These are phyloP conservation scores for Fraxinus excelsior DNA, from an alignment of 257 asterid genomes.

Conservation along the genomic window DNA sequence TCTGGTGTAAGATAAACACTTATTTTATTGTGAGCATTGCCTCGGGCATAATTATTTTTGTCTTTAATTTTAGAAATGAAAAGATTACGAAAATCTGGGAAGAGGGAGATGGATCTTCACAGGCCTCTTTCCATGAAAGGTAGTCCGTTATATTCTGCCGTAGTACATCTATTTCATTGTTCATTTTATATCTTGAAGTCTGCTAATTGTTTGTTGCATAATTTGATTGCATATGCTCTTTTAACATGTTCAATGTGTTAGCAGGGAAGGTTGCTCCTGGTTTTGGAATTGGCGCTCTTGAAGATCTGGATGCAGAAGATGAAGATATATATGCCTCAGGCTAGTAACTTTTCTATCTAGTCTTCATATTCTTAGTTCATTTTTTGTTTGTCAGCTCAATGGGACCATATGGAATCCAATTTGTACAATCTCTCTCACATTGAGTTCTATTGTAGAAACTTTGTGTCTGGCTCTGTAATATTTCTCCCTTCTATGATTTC, in stretches of 20 bases:
- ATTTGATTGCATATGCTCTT: slow-evolving; percentile 7
- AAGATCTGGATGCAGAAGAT: slow-evolving; percentile 92
- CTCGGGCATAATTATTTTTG: slow-evolving; percentile 10
- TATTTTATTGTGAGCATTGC: not conserved
- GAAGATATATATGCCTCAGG: slow-evolving; percentile 90
- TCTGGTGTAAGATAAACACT: slow-evolving; percentile 22
- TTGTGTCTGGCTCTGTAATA: not conserved
- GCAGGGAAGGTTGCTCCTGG: slow-evolving; percentile 91
- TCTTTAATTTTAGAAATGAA: slow-evolving; percentile 61
- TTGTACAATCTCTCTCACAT: not conserved
- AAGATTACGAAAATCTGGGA: slow-evolving; percentile 61
- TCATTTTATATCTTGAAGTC: not conserved
- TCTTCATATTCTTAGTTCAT: slow-evolving; percentile 18
- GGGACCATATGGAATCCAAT: slow-evolving; percentile 9
- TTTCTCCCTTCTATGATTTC: not conserved
- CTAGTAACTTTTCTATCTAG: slow-evolving; percentile 30
- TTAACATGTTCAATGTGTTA: slow-evolving; percentile 33
- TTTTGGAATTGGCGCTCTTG: slow-evolving; percentile 97
- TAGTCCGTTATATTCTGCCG: slow-evolving; percentile 26
- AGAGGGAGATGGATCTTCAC: slow-evolving; percentile 40
- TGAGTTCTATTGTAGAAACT: not conserved
- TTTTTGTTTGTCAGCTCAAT: slow-evolving; percentile 15
- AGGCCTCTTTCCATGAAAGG: slow-evolving; percentile 60
- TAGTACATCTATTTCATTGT: slow-evolving; percentile 1
- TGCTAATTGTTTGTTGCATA: not conserved